Evolutionary conservation across 441 rosid genomes (phyloP).

Genomic region (Adansonia rubrostipa): DNA sequence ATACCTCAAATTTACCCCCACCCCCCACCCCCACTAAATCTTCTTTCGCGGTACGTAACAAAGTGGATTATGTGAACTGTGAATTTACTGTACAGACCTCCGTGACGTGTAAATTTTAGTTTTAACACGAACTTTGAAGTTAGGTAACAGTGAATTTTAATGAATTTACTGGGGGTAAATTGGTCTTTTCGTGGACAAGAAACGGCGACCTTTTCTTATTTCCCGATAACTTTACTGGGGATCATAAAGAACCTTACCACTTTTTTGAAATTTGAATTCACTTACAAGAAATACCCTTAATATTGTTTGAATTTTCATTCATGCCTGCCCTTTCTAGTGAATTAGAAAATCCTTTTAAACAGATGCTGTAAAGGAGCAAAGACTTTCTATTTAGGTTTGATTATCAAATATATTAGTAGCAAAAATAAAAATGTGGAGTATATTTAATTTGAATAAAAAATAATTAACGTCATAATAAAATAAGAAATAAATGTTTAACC

Average conservation of each 20-base stretch:
- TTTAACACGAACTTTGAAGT: background rate
- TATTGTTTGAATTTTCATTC: background rate
- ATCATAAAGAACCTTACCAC: background rate
- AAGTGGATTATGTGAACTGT: background rate
- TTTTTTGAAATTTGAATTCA: slow-evolving; percentile 41
- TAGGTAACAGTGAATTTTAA: background rate
- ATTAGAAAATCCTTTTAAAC: too few relatives aligned
- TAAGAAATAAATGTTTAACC: background rate
- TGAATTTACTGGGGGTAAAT: background rate
- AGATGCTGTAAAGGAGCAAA: too few relatives aligned
- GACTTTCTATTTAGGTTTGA: too few relatives aligned
- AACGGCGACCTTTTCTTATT: slow-evolving; percentile 27
- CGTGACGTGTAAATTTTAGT: background rate
- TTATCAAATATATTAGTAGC: too few relatives aligned
- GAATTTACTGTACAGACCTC: background rate
- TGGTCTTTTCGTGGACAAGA: background rate
- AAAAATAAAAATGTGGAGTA: background rate
- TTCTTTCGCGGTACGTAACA: background rate
- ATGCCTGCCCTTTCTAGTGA: background rate
- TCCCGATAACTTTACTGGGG: background rate
- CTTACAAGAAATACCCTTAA: slow-evolving; percentile 29
- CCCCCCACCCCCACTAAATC: too few relatives aligned
- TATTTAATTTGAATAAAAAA: background rate
- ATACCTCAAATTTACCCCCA: slow-evolving; percentile 14
- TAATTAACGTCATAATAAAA: background rate